Conservation (phyloP, 2,329 filamentous ascomycete species). For the Aulographum hederae region DNA sequence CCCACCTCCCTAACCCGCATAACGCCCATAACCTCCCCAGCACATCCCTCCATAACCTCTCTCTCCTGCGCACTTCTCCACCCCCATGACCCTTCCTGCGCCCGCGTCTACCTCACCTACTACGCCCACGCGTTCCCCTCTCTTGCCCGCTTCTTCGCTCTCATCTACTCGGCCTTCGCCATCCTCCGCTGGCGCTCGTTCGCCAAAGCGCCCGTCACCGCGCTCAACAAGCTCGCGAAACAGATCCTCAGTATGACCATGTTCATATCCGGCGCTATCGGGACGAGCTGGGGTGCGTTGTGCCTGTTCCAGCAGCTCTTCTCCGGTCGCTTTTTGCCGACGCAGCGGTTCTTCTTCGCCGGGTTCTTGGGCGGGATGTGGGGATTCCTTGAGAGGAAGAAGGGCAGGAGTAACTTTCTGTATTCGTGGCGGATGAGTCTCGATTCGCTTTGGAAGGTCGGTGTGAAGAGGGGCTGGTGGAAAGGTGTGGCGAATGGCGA, state of each 20-base stretch:
- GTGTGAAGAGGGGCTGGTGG: constrained; percentile 83
- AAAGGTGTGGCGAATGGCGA: constrained; percentile 66
- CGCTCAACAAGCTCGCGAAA: constrained; percentile 47
- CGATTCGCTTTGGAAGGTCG: constrained; percentile 79
- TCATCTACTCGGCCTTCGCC: constrained; percentile 54
- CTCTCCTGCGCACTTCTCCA: constrained; percentile 84
- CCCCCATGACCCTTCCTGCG: constrained; percentile 71
- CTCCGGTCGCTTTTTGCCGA: constrained; percentile 55
- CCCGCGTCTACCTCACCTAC: constrained; percentile 72
- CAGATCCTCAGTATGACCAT: constrained; percentile 56
- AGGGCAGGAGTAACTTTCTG: constrained; percentile 51
- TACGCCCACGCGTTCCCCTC: constrained; percentile 70
- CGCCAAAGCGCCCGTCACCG: constrained; percentile 48
- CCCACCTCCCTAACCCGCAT: constrained; percentile 48
- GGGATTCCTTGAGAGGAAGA: constrained; percentile 50
- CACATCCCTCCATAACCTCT: constrained; percentile 70
- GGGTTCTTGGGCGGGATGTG: constrained; percentile 75
- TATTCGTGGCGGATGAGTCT: constrained; percentile 64
- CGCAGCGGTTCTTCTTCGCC: constrained; percentile 75
- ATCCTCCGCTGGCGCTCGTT: constrained; percentile 50
- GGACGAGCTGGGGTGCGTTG: constrained; percentile 72
- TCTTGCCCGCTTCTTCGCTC: constrained; percentile 58
- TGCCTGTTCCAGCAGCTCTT: constrained; percentile 75
- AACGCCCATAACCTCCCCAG: constrained; percentile 60
- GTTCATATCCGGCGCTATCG: constrained; percentile 68